Base-by-base conservation (phyloP, 176 grass and related monocot genomes). In the Oryza meridionalis region DNA sequence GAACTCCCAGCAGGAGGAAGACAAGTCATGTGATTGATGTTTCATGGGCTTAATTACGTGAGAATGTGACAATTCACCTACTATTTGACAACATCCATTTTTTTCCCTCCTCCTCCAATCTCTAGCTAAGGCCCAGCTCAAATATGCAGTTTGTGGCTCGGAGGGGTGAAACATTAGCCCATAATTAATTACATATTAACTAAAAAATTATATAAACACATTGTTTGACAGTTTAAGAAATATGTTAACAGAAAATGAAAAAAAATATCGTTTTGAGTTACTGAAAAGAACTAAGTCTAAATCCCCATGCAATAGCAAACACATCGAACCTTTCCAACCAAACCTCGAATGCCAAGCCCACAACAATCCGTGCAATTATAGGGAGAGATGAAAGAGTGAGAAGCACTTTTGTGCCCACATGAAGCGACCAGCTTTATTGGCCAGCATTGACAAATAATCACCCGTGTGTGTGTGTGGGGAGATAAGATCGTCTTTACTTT, bases 401-500 rank as follows among this genome's bases (percentile, higher is more conserved):
- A 11, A 13, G 4, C n/a, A 62, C 49, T 38, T 70, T 75, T 38
- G 61, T 33, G 43, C 59, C 38, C 21, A 66, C 38, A 62, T 9
- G 21, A 13, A 62, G 14, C 58, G 58, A 24, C 58, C 35, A 21
- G 21, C 6, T 38, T 73, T 73, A 26, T 49, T 73, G 70, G 42
- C 22, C 69, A 42, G 40, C 25, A 43, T n/a, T 79, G 63, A 67
- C 77, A 31, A 42, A 63, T 17, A 58, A 35, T 47, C 78, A 75
- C 45, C 29, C 84, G 32, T 43, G 13, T 43, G 19, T 51, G 33
- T 5, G 33, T 37, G 35, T 5, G 7, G 19, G 42, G 3, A 11
- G 78, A 76, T 81, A 78, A 47, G 75, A 72, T 85, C 38, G 9
- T 51, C 49, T 50, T 26, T 45, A 31, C 25, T 42, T 58, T n/a